phyloP scores from a whole-genome alignment of 345 rosid genomes.

The Excoecaria agallocha region DNA sequence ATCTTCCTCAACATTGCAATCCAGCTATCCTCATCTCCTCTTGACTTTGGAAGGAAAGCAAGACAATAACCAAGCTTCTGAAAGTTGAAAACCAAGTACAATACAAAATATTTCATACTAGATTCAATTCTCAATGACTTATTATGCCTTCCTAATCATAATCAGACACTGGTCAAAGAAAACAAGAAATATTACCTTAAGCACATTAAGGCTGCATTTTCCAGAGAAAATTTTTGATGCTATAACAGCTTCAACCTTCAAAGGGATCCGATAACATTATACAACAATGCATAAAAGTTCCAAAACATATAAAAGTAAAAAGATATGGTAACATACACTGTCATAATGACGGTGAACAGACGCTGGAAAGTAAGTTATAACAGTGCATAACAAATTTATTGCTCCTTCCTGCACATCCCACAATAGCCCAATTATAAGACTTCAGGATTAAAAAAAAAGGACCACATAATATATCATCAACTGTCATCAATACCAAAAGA shows the following conservation, averaged over 20 bases:
- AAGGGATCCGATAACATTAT: not conserved
- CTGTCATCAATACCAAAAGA: not conserved
- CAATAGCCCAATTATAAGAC: constrained; percentile 9
- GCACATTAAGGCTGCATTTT: constrained; percentile 49
- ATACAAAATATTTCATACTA: constrained; percentile 18
- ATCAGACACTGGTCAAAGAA: not conserved
- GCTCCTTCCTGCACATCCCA: constrained; percentile 61
- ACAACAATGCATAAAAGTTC: not conserved
- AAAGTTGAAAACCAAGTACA: constrained; percentile 20
- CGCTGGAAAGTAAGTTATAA: constrained; percentile 57
- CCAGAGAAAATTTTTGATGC: constrained; percentile 61
- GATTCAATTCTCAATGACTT: constrained; percentile 7
- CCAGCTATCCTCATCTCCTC: constrained; percentile 82
- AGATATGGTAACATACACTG: constrained; percentile 40
- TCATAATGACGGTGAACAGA: constrained; percentile 61
- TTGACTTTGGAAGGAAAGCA: constrained; percentile 79
- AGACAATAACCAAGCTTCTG: constrained; percentile 80
- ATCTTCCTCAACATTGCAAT: constrained; percentile 64
- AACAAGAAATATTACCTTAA: constrained; percentile 45
- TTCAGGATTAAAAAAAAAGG: not conserved
- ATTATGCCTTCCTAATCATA: constrained; percentile 17
- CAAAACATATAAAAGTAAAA: not conserved
- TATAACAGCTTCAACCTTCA: constrained; percentile 71
- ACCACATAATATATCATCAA: constrained; percentile 4
- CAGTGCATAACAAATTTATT: constrained; percentile 44